Conservation (phyloP, 2,329 filamentous ascomycete species). For the Neurospora crassa region DNA sequence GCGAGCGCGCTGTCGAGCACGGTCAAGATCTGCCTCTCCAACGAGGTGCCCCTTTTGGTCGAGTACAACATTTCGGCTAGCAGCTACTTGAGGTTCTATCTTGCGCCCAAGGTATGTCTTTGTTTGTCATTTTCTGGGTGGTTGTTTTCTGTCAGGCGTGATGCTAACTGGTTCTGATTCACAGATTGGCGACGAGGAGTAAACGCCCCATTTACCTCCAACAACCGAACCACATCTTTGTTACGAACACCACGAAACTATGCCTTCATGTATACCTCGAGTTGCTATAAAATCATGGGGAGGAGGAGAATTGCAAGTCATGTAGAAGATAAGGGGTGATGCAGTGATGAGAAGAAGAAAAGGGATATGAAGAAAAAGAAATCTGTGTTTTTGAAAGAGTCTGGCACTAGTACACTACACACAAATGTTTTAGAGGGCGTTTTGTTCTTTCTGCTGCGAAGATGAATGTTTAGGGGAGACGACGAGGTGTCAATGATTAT, state of each 20-base stretch:
- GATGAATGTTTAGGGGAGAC: neutral
- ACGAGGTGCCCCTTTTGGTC: constrained; percentile 90
- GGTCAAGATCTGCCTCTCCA: constrained; percentile 90
- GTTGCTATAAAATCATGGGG: neutral
- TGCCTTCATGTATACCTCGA: neutral
- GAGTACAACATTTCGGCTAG: constrained; percentile 72
- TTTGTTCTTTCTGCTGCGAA: neutral
- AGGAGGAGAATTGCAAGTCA: neutral
- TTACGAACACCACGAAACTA: neutral
- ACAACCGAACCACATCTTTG: neutral
- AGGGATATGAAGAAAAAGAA: neutral
- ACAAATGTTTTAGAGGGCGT: neutral
- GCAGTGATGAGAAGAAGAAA: neutral
- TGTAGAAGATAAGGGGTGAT: neutral
- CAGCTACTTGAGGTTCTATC: constrained; percentile 92
- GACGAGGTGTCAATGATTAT: neutral
- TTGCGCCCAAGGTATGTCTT: constrained; percentile 81
- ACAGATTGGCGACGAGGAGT: constrained; percentile 31
- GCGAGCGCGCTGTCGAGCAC: constrained; percentile 70
- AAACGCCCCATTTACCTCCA: constrained; percentile 8
- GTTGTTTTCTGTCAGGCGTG: neutral
- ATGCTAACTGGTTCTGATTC: constrained; percentile 10
- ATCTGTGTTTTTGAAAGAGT: neutral
- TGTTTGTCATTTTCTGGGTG: neutral
- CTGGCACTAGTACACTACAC: neutral